These are phyloP conservation scores for Phytophthora brassicae DNA, from an alignment of 352 stramenopile genomes.

Conservation along the genomic window DNA sequence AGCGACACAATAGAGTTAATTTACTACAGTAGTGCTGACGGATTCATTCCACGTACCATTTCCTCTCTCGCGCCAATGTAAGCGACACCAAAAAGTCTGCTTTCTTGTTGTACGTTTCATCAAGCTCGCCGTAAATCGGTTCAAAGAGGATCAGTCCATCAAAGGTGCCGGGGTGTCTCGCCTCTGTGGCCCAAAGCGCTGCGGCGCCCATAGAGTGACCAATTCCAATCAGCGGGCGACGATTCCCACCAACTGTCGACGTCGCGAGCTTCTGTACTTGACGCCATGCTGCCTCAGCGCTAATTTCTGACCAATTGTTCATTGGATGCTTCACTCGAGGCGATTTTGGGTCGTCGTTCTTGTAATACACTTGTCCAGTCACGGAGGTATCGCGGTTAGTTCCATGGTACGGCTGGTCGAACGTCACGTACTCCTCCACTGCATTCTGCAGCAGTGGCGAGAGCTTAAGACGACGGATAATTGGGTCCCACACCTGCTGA, in stretches of 20 bases:
- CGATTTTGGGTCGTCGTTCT: slow-evolving; percentile 15
- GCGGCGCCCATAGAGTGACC: slow-evolving; percentile 50
- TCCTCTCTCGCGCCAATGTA: slow-evolving; percentile 35
- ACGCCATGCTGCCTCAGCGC: slow-evolving; percentile 12
- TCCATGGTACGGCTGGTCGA: slow-evolving; percentile 33
- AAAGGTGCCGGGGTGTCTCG: slow-evolving; percentile 43
- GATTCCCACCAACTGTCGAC: not conserved
- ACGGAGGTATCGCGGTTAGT: slow-evolving; percentile 31
- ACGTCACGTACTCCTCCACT: slow-evolving; percentile 24
- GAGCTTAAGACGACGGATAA: slow-evolving; percentile 38
- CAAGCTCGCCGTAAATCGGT: slow-evolving; percentile 37
- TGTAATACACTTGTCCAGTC: slow-evolving; percentile 20
- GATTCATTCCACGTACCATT: slow-evolving; percentile 29
- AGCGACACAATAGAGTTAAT: not conserved
- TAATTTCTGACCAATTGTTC: slow-evolving; percentile 30
- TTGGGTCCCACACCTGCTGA: slow-evolving; percentile 47
- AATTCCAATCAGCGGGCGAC: slow-evolving; percentile 32
- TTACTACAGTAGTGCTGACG: not conserved
- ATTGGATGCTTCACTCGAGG: slow-evolving; percentile 28
- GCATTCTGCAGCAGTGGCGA: slow-evolving; percentile 34
- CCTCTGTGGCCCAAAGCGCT: slow-evolving; percentile 42
- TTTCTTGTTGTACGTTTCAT: slow-evolving; percentile 13
- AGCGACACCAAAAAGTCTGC: slow-evolving; percentile 39
- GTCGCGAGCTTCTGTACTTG: slow-evolving; percentile 19
- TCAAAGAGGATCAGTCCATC: slow-evolving; percentile 51